Evolutionary conservation across 2,329 filamentous ascomycete genomes (phyloP), one percentile per base, ranked within the genome.

Genomic region (Arthroderma sp.): DNA sequence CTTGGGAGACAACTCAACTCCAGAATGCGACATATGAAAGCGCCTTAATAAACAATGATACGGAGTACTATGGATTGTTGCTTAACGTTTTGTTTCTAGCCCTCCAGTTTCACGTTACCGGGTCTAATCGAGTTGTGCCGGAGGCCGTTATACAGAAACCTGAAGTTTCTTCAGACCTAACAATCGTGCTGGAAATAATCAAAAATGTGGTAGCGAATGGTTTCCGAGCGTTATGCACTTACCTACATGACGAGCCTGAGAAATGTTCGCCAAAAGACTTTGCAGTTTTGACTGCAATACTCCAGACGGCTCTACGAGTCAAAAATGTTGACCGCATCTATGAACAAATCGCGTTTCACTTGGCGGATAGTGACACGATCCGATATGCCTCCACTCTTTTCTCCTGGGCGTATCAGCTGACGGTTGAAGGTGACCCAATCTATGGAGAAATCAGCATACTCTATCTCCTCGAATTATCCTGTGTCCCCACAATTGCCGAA

Each of bases 401-500:
- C 64, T 94, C 87, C 0, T 98, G 91, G 91, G 78, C 89, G 3
- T 87, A 96, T 61, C 79, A 82, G 52, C 73, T 96, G 27, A 76
- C 82, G 0, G 74, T 82, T 32, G 75, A 82, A 46, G 78, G 80
- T 29, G 89, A 96, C 58, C 89, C 91, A 0, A 71, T 96, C 29
- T 96, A 95, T 61, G 91, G 88, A 51, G 88, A 95, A 59, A 75
- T 95, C n/a, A 85, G 84, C 55, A 74, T 94, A 36, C 73, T 88
- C 28, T 93, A 96, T 63, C 73, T 98, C 9, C 77, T 94, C 22
- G 85, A 94, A 53, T 74, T 98, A 8, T 94, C 88, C 1, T 81
- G 78, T 9, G 73, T 96, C 9, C 83, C 84, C 0, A 66, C 77
- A 11, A 73, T 96, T 42, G 89, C 91, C 2, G 89, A 96, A 60